Evolutionary conservation across 352 stramenopile species (phyloP), one percentile per base, ranked within the genome.

Genomic region (Globisporangium splendens): DNA sequence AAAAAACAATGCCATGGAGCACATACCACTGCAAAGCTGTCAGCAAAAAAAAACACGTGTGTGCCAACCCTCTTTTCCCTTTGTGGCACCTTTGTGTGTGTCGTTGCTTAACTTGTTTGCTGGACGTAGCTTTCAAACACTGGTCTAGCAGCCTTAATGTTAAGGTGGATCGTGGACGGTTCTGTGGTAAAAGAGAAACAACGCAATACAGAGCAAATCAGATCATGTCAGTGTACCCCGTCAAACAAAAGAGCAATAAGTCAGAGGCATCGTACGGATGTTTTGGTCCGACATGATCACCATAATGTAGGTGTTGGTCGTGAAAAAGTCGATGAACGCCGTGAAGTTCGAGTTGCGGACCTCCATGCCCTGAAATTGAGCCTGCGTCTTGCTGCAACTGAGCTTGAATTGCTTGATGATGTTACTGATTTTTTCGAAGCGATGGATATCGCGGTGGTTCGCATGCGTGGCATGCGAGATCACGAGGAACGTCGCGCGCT

Each of bases 381-480:
- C 96, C 72, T 98, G 93, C 1, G 95, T 97, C 79, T 99, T 99
- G 68, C 89, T 97, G 76, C 97, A 99, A 72, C 83, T 97, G 18
- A 99, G 85, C 78, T 99, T 99, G 79, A 99, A 99, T 76, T 99
- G 97, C 79, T 99, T 99, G 75, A 99, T 98, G 77, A 99, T 99
- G 72, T 99, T 99, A 68, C 89, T 98, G 66, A 99, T 99, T 69
- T 99, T 99, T 82, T 99, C 97, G 72, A 99, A 99, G 18, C 97
- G 94, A 71, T 99, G 95, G 43, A 97, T 96, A 69, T 99, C 96
- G 68, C 96, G 94, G 63, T 98, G 93, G 24, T 79, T 86, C 22
- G 83, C 83, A 55, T 93, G 82, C 21, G 88, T 96, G 6, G 96
- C 93, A 69, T 99, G 95, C 33, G 91, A 96, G 70, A 99, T 99